phyloP scores from a whole-genome alignment of 2,329 filamentous ascomycete genomes.

The Penicillium sp. region DNA sequence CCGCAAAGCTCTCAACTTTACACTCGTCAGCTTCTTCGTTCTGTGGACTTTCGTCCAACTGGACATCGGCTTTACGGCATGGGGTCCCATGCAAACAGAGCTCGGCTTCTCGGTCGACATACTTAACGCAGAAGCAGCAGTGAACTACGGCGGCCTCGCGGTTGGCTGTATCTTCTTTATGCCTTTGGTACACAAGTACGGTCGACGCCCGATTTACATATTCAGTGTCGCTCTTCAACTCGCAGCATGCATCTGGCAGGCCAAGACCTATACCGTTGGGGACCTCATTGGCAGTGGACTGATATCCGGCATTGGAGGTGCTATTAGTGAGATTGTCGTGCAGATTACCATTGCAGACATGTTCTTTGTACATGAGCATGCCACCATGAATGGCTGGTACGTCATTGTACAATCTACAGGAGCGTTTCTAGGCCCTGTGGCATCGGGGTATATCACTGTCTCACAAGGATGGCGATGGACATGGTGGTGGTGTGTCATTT shows the following conservation, averaged over 20 bases:
- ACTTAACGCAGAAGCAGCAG: conserved; percentile 49
- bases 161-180: conserved; percentile 48
- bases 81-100: conserved; percentile 45
- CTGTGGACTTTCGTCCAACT: conserved; percentile 32
- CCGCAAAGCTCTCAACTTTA: conserved; percentile 29
- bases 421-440: conserved; percentile 40
- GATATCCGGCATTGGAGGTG: conserved; percentile 47
- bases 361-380: conserved; percentile 52
- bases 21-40: conserved; percentile 27
- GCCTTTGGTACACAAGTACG: conserved; percentile 50
- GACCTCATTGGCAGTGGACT: conserved; percentile 49
- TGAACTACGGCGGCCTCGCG: conserved; percentile 45
- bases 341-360: conserved; percentile 51
- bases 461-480: conserved; percentile 54
- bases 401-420: conserved; percentile 36
- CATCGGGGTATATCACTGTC: conserved; percentile 35
- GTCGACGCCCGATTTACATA: conserved; percentile 50
- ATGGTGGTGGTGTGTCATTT: conserved; percentile 51
- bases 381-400: conserved; percentile 50
- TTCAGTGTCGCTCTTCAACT: conserved; percentile 44
- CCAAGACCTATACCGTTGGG: conserved; percentile 39
- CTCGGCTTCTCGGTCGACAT: conserved; percentile 43
- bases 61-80: conserved; percentile 45
- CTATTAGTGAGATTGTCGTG: conserved; percentile 47
- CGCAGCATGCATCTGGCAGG: conserved; percentile 45